Conservation (phyloP, 371 early-diverging fungal genomes). For the Fennellomyces sp. region DNA sequence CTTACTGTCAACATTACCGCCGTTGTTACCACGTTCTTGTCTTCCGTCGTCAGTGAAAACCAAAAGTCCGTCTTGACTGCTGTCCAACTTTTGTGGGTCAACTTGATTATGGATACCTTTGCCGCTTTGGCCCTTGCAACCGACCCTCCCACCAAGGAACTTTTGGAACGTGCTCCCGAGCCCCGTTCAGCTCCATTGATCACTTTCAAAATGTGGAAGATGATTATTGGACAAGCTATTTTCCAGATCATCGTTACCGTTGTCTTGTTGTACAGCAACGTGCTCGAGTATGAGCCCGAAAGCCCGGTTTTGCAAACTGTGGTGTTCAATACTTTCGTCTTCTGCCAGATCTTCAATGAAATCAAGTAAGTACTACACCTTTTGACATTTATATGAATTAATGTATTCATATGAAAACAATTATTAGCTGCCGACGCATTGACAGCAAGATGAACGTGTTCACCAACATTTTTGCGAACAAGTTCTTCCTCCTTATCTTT, state of each 20-base stretch:
- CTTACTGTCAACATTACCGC: constrained; percentile 75
- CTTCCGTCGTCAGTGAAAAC: constrained; percentile 42
- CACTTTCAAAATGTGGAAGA: constrained; percentile 71
- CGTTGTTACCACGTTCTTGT: constrained; percentile 63
- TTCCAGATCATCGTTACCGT: constrained; percentile 62
- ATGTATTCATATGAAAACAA: background rate
- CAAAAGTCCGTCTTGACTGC: constrained; percentile 62
- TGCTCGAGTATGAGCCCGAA: constrained; percentile 24
- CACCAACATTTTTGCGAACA: constrained; percentile 52
- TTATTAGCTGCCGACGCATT: constrained; percentile 58
- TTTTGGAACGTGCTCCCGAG: constrained; percentile 66
- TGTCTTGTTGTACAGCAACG: constrained; percentile 57
- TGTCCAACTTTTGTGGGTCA: constrained; percentile 78
- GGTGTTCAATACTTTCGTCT: constrained; percentile 76
- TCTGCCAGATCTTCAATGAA: constrained; percentile 74
- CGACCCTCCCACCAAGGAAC: constrained; percentile 65
- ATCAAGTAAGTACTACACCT: constrained; percentile 42
- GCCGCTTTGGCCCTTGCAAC: constrained; percentile 76
- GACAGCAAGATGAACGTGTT: constrained; percentile 66
- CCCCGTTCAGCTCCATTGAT: constrained; percentile 63
- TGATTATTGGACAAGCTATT: constrained; percentile 67
- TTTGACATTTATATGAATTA: background rate
- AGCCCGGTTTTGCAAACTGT: constrained; percentile 46
- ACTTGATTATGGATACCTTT: constrained; percentile 79
- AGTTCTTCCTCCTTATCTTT: constrained; percentile 60